Percentiles rank a stretch among this genome's conserved stretches.
Evolutionary conservation across 352 stramenopile species (phyloP).

Genomic region (Globisporangium orthogonon): DNA sequence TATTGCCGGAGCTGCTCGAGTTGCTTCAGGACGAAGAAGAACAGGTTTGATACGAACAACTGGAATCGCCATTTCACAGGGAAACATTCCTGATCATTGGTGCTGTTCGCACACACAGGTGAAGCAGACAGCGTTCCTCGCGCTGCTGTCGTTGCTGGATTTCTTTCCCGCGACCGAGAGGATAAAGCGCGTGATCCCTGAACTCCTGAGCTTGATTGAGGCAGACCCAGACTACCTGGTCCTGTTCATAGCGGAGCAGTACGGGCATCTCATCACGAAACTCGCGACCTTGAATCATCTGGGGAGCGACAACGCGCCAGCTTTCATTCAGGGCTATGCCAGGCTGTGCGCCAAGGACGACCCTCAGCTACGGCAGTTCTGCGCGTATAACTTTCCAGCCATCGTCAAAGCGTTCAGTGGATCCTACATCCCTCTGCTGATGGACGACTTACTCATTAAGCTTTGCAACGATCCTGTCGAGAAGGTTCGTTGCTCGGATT

Average conservation of each 20-base stretch:
- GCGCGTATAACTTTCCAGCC: slow-evolving; percentile 76
- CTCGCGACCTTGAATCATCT: slow-evolving; percentile 53
- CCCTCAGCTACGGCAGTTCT: slow-evolving; percentile 48
- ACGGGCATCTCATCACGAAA: slow-evolving; percentile 58
- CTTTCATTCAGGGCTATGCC: slow-evolving; percentile 56
- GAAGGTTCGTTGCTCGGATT: slow-evolving; percentile 21
- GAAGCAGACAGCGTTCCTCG: slow-evolving; percentile 70
- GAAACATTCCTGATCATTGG: too few species aligned
- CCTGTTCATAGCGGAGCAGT: slow-evolving; percentile 39
- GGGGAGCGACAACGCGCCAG: slow-evolving; percentile 33
- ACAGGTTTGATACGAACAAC: slow-evolving; percentile 25
- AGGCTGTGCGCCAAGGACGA: slow-evolving; percentile 57
- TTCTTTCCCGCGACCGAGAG: slow-evolving; percentile 57
- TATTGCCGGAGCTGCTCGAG: slow-evolving; percentile 70
- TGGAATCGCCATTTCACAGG: too few species aligned
- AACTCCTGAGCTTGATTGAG: slow-evolving; percentile 51
- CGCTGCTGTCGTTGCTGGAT: slow-evolving; percentile 65
- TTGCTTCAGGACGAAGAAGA: slow-evolving; percentile 77
- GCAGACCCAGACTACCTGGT: slow-evolving; percentile 57
- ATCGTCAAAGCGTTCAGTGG: slow-evolving; percentile 66
- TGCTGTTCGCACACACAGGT: too few species aligned
- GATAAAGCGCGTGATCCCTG: slow-evolving; percentile 56
- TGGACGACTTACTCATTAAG: slow-evolving; percentile 68
- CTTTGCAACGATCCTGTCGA: slow-evolving; percentile 44
- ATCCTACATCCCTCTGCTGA: slow-evolving; percentile 44